These are phyloP conservation scores for Cyclotella baltica DNA, from an alignment of 108 stramenopile genomes.

Conservation along the genomic window DNA sequence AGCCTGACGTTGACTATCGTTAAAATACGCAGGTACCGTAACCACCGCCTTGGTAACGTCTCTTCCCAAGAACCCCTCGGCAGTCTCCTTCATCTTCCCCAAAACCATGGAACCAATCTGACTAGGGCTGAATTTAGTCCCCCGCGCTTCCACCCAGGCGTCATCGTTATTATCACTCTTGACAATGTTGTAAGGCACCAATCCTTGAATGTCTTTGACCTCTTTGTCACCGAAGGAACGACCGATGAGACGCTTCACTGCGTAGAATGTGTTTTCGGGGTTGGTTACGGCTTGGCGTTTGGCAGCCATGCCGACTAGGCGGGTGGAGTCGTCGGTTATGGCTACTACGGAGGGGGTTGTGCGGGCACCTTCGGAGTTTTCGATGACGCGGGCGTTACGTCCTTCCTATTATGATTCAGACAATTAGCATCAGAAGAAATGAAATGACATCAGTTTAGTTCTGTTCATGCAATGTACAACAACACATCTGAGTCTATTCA, in stretches of 20 bases:
- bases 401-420: slow-evolving; percentile 88
- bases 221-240: slow-evolving; percentile 91
- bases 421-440: neutral
- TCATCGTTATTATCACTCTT: slow-evolving; percentile 92
- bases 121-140: slow-evolving; percentile 95
- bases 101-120: slow-evolving; percentile 99
- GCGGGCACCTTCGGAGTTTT: slow-evolving; percentile 99
- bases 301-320: slow-evolving; percentile 97
- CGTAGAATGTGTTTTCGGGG: slow-evolving; percentile 98
- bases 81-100: slow-evolving; percentile 99
- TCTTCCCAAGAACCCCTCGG: slow-evolving; percentile 97
- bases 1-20: slow-evolving; percentile 97
- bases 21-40: slow-evolving; percentile 99
- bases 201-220: slow-evolving; percentile 90
- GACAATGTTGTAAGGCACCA: slow-evolving; percentile 98
- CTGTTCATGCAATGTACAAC: neutral
- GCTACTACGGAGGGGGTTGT: slow-evolving; percentile 99
- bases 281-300: slow-evolving; percentile 99
- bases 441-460: neutral
- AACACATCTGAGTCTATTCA: neutral
- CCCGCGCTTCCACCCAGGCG: slow-evolving; percentile 96
- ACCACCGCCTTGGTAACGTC: slow-evolving; percentile 96
- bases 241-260: slow-evolving; percentile 99
- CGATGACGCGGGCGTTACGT: slow-evolving; percentile 97
- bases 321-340: slow-evolving; percentile 89